These are phyloP conservation scores for Larix kaempferi DNA, from an alignment of 75 land plant genomes.

Conservation along the genomic window DNA sequence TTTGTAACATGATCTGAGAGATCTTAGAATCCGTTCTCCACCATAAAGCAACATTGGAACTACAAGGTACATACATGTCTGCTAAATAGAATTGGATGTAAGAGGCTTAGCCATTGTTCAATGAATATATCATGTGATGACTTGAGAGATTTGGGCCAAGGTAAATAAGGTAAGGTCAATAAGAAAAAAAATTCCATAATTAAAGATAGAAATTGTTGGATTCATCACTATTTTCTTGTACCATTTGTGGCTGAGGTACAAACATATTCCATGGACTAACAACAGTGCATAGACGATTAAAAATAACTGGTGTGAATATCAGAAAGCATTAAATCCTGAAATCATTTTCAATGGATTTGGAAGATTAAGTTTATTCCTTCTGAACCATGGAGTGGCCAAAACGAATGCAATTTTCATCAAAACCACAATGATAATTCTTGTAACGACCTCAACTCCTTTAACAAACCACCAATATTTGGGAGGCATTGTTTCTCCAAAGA, in stretches of 20 bases:
- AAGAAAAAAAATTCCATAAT: neutral
- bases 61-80: constrained; percentile 72
- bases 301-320: constrained; percentile 73
- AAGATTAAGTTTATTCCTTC: constrained; percentile 27
- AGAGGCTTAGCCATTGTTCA: too few species aligned
- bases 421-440: constrained; percentile 36
- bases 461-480: constrained; percentile 73
- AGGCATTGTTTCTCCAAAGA: constrained; percentile 33
- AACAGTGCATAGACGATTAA: constrained; percentile 31
- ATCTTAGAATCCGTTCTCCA: constrained; percentile 34
- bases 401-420: constrained; percentile 38
- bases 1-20: constrained; percentile 38
- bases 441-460: constrained; percentile 39
- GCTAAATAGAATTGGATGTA: neutral
- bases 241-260: constrained; percentile 34
- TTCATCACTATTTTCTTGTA: constrained; percentile 33
- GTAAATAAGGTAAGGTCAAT: too few species aligned
- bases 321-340: constrained; percentile 69
- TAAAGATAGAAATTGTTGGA: neutral
- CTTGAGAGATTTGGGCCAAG: too few species aligned
- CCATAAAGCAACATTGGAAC: constrained; percentile 48
- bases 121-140: too few species aligned
- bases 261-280: constrained; percentile 24
- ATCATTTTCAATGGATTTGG: constrained; percentile 27
- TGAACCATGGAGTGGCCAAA: constrained; percentile 37